Conservation (phyloP, 2,329 filamentous ascomycete genomes). For the Ceratocystis colombiana region DNA sequence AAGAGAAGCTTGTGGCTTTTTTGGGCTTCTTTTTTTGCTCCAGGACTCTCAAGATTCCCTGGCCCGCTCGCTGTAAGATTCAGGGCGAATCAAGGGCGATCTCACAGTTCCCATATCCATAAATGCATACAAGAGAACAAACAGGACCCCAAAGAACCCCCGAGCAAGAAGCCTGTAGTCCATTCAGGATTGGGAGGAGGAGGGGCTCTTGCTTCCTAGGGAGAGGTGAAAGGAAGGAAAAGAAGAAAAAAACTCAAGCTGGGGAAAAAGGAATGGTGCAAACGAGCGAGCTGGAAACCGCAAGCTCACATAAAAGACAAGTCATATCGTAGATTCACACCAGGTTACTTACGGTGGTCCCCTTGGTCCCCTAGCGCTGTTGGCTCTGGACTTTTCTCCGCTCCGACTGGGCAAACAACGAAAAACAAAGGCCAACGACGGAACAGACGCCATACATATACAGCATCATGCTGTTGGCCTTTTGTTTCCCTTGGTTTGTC, state of each 20-base stretch:
- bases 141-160: background rate
- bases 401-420: background rate
- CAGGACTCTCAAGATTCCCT: background rate
- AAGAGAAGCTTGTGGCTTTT: constrained; percentile 7
- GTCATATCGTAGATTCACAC: background rate
- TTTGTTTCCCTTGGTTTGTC: background rate
- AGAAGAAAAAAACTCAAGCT: background rate
- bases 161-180: background rate
- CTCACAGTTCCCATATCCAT: background rate
- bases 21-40: constrained; percentile 1
- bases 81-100: constrained; percentile 1
- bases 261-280: background rate
- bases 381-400: too few relatives aligned
- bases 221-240: constrained; percentile 3
- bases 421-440: background rate
- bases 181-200: background rate
- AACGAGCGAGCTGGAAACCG: background rate
- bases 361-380: too few relatives aligned
- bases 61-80: background rate
- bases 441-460: too few relatives aligned
- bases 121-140: constrained; percentile 7
- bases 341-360: background rate
- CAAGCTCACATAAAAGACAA: background rate
- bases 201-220: background rate
- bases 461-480: background rate